Conservation (phyloP, 2,329 filamentous ascomycete species). For the Ramularia collo-cygni region DNA sequence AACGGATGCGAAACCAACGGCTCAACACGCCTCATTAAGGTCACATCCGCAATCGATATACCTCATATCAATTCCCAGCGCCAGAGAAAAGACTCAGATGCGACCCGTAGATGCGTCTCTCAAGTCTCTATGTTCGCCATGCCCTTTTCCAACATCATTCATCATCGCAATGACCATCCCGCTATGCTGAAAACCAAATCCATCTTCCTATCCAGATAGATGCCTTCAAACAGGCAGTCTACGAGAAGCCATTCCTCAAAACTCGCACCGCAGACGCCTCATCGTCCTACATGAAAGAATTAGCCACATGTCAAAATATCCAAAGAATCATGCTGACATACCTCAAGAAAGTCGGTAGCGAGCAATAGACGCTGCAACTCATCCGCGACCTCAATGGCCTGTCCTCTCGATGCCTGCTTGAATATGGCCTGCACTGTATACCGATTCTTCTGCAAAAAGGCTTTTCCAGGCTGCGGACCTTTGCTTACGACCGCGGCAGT, state of each 20-base stretch:
- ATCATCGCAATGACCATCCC: too few relatives aligned
- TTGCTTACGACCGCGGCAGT: constrained; percentile 73
- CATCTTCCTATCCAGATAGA: too few relatives aligned
- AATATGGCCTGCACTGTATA: constrained; percentile 81
- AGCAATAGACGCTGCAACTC: constrained; percentile 77
- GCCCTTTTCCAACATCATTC: too few relatives aligned
- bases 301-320: background rate
- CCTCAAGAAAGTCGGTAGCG: constrained; percentile 79
- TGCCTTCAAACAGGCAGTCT: background rate
- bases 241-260: constrained; percentile 12
- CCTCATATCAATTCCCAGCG: too few relatives aligned
- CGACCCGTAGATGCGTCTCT: too few relatives aligned
- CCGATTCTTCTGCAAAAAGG: constrained; percentile 76
- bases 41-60: too few relatives aligned
- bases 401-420: constrained; percentile 57
- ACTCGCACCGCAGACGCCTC: constrained; percentile 8
- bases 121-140: too few relatives aligned
- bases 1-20: too few relatives aligned
- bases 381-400: constrained; percentile 68
- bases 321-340: constrained; percentile 40
- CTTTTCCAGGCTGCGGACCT: constrained; percentile 67
- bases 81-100: too few relatives aligned
- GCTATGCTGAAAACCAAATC: too few relatives aligned
- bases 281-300: constrained; percentile 9
- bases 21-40: too few relatives aligned